Percentiles rank a stretch among this genome's conserved stretches.
These are phyloP conservation scores for Lepidium campestre DNA, from an alignment of 441 rosid species.

Conservation along the genomic window DNA sequence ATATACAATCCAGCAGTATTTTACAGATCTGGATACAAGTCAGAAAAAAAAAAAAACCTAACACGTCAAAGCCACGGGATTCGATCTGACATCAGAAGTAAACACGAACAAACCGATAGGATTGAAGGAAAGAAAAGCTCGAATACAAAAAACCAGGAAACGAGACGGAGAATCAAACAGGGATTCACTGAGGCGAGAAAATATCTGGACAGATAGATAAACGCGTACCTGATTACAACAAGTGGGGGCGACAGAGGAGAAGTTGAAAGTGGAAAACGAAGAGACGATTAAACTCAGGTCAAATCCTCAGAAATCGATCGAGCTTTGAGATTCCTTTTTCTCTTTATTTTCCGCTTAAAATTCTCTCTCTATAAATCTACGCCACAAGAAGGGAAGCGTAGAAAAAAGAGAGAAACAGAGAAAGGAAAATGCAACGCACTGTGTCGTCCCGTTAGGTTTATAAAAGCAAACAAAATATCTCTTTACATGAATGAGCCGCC, in stretches of 20 bases:
- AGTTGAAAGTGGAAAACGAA: not conserved
- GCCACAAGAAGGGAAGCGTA: slow-evolving; percentile 23
- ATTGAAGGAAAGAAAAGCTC: not conserved
- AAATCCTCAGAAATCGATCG: slow-evolving; percentile 5
- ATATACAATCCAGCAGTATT: not conserved
- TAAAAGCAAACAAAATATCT: not conserved
- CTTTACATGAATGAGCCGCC: slow-evolving; percentile 10
- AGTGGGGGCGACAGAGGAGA: not conserved
- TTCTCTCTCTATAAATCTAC: slow-evolving; percentile 26
- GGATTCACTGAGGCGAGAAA: too few species aligned
- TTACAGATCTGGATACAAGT: slow-evolving; percentile 8
- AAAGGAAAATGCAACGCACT: not conserved
- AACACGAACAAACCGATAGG: not conserved
- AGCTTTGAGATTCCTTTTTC: slow-evolving; percentile 8
- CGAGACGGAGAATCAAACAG: not conserved
- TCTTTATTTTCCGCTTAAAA: not conserved
- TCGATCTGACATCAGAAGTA: not conserved
- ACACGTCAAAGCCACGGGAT: not conserved
- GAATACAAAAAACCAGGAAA: not conserved
- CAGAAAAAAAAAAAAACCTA: not conserved
- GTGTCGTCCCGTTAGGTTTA: slow-evolving; percentile 20
- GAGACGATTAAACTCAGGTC: not conserved
- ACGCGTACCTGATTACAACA: slow-evolving; percentile 8
- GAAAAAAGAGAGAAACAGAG: slow-evolving; percentile 13
- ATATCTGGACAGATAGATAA: not conserved